Base-by-base conservation (phyloP, 495 filamentous ascomycete species). In the Terfezia boudieri region DNA sequence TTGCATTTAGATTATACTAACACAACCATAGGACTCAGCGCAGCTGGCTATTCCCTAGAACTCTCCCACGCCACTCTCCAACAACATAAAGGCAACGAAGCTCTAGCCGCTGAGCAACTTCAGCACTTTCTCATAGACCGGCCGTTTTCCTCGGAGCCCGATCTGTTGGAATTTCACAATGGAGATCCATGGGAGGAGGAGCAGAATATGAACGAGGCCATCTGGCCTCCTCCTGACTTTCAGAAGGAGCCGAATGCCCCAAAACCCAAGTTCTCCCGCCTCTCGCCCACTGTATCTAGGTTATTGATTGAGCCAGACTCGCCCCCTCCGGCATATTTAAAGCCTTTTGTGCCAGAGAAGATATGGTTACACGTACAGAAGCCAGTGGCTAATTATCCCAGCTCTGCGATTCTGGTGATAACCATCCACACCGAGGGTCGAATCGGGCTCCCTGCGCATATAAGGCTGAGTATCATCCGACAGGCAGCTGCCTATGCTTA, bases 401-500 rank as follows among this genome's bases (percentile, higher is more conserved):
- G 70, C n/a, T 32, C 26, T 32, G 67, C 73, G 4, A 73, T 84
- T 58, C 82, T 90, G n/a, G 70, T 88, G 10, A 71, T 96, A 37
- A 75, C 79, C 0, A 68, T 94, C 35, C 67, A 74, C 26, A 69
- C 80, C 37, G 68, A 74, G 55, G 65, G 66, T 12, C 53, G 50
- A 10, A 41, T 50, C 4, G 43, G 67, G 5, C 72, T 98, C n/a
- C 90, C 90, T 7, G 82, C 89, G 8, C 92, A 96, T 60, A 93
- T 96, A 58, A 82, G 85, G 49, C 72, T 98, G 4, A 94, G 86
- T 61, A 79, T 92, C 14, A 83, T 89, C 63, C 81, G 86, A 57
- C 81, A 81, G 67, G 77, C 77, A 2, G 72, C 94, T 4, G 68
- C 74, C 14, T 76, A 84, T 66, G 80, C 87, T 51, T 71, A 17